A percentile compares a stretch with the other conserved stretches of the same genome.
Conservation (phyloP, 306 rosid species). For the Acmispon strigosus region DNA sequence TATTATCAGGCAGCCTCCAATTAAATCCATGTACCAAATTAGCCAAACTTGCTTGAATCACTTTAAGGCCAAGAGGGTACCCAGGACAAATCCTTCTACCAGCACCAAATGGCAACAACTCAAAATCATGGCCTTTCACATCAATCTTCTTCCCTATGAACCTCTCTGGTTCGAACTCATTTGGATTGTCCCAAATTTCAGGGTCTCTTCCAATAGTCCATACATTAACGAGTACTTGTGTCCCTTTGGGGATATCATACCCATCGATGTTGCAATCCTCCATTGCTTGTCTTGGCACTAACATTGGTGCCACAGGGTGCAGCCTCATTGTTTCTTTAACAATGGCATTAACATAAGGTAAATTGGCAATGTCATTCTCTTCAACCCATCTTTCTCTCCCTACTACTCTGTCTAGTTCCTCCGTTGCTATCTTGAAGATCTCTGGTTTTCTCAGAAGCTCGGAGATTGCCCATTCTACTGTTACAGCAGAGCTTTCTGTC, state of each 20-base stretch:
- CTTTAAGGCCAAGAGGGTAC: constrained; percentile 62
- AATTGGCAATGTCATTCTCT: constrained; percentile 51
- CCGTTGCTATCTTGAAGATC: constrained; percentile 37
- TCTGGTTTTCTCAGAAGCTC: constrained; percentile 60
- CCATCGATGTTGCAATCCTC: constrained; percentile 42
- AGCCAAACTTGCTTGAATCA: constrained; percentile 59
- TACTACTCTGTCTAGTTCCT: constrained; percentile 60
- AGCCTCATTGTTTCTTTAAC: constrained; percentile 63
- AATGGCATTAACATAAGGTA: constrained; percentile 49
- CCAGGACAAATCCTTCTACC: constrained; percentile 87
- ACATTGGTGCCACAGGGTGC: constrained; percentile 77
- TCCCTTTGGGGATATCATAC: constrained; percentile 62
- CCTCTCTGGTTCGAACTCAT: constrained; percentile 61
- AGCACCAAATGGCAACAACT: constrained; percentile 68
- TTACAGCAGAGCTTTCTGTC: constrained; percentile 62
- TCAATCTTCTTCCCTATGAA: constrained; percentile 45
- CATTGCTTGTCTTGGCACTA: constrained; percentile 39
- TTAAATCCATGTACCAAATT: constrained; percentile 67
- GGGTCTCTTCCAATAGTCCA: constrained; percentile 72
- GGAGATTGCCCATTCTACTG: constrained; percentile 66
- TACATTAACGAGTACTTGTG: constrained; percentile 37
- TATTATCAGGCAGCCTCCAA: constrained; percentile 43
- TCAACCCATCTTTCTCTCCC: constrained; percentile 78
- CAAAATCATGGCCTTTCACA: constrained; percentile 61
- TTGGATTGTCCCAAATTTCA: constrained; percentile 48